Evolutionary conservation across 2,329 filamentous ascomycete species (phyloP), one percentile per base, ranked within the genome.

Genomic region (Fusarium piperis): DNA sequence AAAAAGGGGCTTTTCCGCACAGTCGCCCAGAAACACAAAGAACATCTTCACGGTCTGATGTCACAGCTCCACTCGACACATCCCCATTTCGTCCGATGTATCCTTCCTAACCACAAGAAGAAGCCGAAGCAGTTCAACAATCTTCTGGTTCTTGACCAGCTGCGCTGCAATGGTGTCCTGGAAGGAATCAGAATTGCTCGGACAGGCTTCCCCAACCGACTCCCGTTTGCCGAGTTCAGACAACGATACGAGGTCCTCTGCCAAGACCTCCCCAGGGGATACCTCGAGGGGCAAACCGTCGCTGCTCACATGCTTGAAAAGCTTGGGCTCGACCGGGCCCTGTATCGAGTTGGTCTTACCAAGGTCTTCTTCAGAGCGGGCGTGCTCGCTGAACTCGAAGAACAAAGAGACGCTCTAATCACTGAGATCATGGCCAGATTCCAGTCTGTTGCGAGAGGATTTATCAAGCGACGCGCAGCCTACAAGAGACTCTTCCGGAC

Each of bases 91-190:
- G 96, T 99, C 32, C 93, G 96, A 52, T 99, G 96, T 79, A 99
- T 99, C 69, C 87, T 99, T 66, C 97, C 96, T 4, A 99, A 99
- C 78, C 96, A 99, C 85, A 98, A 97, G 83, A 99, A 99, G 83
- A 89, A 92, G 26, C 94, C 96, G 1, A 99, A 99, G 82, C 93
- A 95, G 78, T 94, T 98, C 81, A 93, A 93, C 78, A 94, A 93
- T 4, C 90, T 94, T 3, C 89, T 99, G n/a, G 97, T 99, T 2
- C 87, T 99, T 7, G 96, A 99, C 77, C 97, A 99, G 80, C 85
- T 99, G n/a, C 91, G 96, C 59, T 99, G 96, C 83, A 99, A 99
- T 79, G 96, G 96, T 92, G 96, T 99, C 3, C 87, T 99, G n/a
- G 96, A 99, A 83, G 96, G 96, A 69, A 99, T 99, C 78, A 90